Evolutionary conservation across 306 rosid genomes (phyloP).

Genomic region (Quercus alba): DNA sequence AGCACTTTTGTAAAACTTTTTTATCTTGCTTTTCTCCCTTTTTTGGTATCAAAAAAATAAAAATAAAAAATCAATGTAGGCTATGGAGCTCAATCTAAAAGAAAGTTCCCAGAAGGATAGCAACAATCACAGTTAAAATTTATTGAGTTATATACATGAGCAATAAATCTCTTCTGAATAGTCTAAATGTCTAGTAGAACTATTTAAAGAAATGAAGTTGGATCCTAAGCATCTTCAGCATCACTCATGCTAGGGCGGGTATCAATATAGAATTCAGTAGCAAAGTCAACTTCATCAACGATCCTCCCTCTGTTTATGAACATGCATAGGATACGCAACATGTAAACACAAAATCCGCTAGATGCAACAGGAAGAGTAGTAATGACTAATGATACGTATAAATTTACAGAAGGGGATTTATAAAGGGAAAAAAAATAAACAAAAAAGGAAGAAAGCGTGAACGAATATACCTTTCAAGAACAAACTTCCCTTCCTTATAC

Average conservation of each 20-base stretch:
- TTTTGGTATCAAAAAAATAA: too few species aligned
- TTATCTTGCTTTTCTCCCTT: too few species aligned
- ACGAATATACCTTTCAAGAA: slow-evolving; percentile 77
- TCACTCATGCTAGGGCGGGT: slow-evolving; percentile 57
- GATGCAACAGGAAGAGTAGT: neutral
- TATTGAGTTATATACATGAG: slow-evolving; percentile 1
- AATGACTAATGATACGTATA: neutral
- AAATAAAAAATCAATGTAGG: too few species aligned
- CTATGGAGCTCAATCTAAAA: neutral
- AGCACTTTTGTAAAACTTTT: too few species aligned
- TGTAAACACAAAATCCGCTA: neutral
- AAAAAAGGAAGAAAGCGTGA: neutral
- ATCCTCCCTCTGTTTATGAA: slow-evolving; percentile 65
- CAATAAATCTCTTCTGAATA: slow-evolving; percentile 12
- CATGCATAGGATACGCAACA: slow-evolving; percentile 6
- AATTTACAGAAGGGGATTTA: neutral
- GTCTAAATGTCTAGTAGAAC: slow-evolving; percentile 11
- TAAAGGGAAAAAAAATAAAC: slow-evolving; percentile 7
- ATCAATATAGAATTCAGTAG: slow-evolving; percentile 60
- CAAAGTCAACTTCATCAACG: slow-evolving; percentile 59
- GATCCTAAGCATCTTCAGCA: slow-evolving; percentile 59
- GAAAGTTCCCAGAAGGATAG: neutral
- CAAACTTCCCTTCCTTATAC: slow-evolving; percentile 89
- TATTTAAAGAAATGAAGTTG: neutral
- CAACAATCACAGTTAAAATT: neutral